phyloP scores from a whole-genome alignment of 139 green algal species.

The Chlorella sp. region DNA sequence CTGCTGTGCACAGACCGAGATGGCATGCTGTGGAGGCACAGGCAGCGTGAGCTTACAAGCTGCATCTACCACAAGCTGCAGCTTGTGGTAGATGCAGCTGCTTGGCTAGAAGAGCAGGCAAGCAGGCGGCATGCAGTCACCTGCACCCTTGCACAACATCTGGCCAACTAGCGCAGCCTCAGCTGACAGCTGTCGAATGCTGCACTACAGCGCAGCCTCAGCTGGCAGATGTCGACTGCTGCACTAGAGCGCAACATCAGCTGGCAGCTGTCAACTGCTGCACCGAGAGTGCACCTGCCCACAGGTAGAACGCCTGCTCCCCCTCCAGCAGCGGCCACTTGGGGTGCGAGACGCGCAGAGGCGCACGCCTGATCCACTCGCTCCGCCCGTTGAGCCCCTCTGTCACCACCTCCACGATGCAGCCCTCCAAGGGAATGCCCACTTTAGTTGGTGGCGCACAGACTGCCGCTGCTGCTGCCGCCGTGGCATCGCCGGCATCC shows the following conservation, averaged over 20 bases:
- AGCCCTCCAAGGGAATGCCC: conserved; percentile 48
- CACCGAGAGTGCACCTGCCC: conserved; percentile 35
- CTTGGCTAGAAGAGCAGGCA: too few relatives aligned
- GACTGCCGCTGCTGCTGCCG: neutral
- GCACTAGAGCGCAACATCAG: too few relatives aligned
- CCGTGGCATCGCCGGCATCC: neutral
- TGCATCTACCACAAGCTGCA: too few relatives aligned
- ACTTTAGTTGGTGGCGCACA: conserved; percentile 17
- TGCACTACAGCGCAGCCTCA: neutral
- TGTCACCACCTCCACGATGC: conserved; percentile 40
- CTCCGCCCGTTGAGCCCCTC: conserved; percentile 47
- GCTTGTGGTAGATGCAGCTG: too few relatives aligned
- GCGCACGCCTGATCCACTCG: conserved; percentile 44
- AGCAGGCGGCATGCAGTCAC: neutral
- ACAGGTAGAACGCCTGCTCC: conserved; percentile 52
- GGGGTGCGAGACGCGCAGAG: conserved; percentile 61
- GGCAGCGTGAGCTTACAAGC: too few relatives aligned
- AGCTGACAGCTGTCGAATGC: too few relatives aligned
- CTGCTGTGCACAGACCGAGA: neutral
- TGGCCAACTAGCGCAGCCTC: too few relatives aligned
- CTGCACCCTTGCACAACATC: too few relatives aligned
- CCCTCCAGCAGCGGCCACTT: conserved; percentile 51
- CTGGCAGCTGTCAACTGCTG: too few relatives aligned
- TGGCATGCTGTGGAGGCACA: too few relatives aligned
- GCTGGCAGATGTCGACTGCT: too few relatives aligned